These are phyloP conservation scores for Pythium phragmiticola DNA, from an alignment of 352 stramenopile species.

Conservation along the genomic window DNA sequence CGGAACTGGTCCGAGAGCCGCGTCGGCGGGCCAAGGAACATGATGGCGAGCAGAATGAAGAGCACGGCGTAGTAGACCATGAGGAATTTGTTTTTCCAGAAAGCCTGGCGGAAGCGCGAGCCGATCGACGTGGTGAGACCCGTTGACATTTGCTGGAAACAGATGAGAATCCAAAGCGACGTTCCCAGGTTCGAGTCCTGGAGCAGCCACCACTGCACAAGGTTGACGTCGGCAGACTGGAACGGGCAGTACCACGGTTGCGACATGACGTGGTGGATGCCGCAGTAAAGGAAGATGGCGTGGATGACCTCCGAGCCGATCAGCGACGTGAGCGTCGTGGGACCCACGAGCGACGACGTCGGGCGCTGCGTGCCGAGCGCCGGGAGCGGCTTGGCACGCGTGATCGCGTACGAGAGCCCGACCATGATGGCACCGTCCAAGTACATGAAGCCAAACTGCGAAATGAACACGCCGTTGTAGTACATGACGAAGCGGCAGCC, in stretches of 20 bases:
- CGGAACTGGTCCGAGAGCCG: conserved; percentile 46
- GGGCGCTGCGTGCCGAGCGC: conserved; percentile 39
- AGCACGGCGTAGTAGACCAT: conserved; percentile 43
- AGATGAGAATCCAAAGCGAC: conserved; percentile 31
- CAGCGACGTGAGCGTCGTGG: conserved; percentile 38
- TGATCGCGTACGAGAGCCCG: conserved; percentile 68
- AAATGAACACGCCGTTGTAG: conserved; percentile 69
- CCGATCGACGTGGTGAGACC: conserved; percentile 53
- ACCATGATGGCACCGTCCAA: conserved; percentile 63
- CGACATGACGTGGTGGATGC: conserved; percentile 28
- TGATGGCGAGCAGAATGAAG: conserved; percentile 31
- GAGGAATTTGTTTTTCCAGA: conserved; percentile 49
- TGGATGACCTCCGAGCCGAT: conserved; percentile 49
- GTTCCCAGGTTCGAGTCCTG: conserved; percentile 32
- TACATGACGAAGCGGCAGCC: conserved; percentile 42
- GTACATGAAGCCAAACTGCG: conserved; percentile 71
- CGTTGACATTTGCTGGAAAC: conserved; percentile 49
- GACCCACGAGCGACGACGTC: conserved; percentile 56
- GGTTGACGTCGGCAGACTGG: conserved; percentile 28
- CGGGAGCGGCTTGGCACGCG: conserved; percentile 51
- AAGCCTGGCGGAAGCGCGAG: conserved; percentile 47
- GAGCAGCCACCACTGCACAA: conserved; percentile 40
- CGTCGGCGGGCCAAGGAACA: conserved; percentile 30
- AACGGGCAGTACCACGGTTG: conserved; percentile 40
- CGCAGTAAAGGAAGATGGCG: conserved; percentile 43